A percentile compares a stretch with the other conserved stretches of the same genome.
phyloP scores from a whole-genome alignment of 148 eudicot genomes.

The Arbutus unedo region DNA sequence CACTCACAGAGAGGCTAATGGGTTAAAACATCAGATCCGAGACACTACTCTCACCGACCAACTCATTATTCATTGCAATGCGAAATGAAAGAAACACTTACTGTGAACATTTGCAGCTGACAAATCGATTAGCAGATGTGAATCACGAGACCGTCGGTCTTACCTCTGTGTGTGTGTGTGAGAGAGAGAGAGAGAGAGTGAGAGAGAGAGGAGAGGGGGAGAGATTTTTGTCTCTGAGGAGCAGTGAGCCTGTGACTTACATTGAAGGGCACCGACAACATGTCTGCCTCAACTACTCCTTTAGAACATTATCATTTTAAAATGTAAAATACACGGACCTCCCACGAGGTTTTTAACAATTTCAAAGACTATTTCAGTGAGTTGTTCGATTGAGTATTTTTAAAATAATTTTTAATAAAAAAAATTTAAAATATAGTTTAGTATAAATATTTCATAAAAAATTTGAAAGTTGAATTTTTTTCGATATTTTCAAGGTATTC shows the following conservation, averaged over 20 bases:
- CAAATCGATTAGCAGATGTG: neutral
- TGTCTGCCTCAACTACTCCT: neutral
- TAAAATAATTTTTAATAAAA: too few relatives aligned
- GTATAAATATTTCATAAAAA: too few relatives aligned
- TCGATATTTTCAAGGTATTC: too few relatives aligned
- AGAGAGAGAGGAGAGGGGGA: neutral
- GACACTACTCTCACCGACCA: neutral
- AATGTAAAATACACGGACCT: too few relatives aligned
- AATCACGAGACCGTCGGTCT: neutral
- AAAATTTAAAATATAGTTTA: too few relatives aligned
- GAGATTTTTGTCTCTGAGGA: neutral
- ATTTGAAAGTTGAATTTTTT: too few relatives aligned
- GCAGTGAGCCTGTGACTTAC: neutral
- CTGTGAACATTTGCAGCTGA: neutral
- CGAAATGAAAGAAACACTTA: neutral
- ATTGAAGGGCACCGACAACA: neutral
- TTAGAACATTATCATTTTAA: too few relatives aligned
- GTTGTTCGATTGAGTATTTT: too few relatives aligned
- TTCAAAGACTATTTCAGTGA: too few relatives aligned
- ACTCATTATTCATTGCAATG: neutral
- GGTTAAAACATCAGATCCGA: constrained; percentile 17
- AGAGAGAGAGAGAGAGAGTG: neutral
- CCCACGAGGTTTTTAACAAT: too few relatives aligned
- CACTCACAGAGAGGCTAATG: neutral
- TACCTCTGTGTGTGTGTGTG: neutral